Base-by-base conservation (phyloP, 306 rosid genomes). In the Pyrus communis region DNA sequence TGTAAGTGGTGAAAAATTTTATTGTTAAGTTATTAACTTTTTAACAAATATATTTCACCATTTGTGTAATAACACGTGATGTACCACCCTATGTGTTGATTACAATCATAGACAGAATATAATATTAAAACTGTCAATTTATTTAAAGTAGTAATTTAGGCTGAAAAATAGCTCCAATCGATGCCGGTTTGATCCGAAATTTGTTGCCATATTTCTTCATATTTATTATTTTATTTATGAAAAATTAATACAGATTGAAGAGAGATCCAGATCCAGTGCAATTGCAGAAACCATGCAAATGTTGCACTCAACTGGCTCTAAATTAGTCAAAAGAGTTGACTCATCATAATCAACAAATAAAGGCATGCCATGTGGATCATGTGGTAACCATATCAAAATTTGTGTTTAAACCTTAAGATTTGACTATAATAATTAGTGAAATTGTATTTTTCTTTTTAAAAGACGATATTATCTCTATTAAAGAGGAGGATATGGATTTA, bases 61-160 rank as follows among this genome's bases (percentile, higher is more conserved):
- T 30, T 30, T 30, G 33, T 30, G 1, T 30, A 30, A 0, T 30
- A 30, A 30, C 5, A 30, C 33, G 0, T 3, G 0, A 4, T 30
- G 33, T 30, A 30, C 0, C 5, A 30, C 0, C 33, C 0, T 4
- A 0, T 30, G 0, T 30, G 33, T 0, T 0, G 0, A 30, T 30
- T 0, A 30, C 33, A 30, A 30, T 30, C 33, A 30, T 30, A 30
- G 33, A 30, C 4, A 0, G 33, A 30, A 0, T 30, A 30, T 30
- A 30, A 30, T 30, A 30, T 28, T 15, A 27, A 14, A 58, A 61
- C 21, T 7, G 4, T 61, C 67, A 5, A 61, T 15, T 6, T 30
- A 7, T 27, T 55, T 55, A 14, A 46, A 46, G 12, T 46, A 55
- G 9, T 2, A 55, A 19, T 57, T 57, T 8, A 57, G n/a, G 22